Percentiles rank a stretch among this genome's conserved stretches.
phyloP scores from a whole-genome alignment of 495 filamentous ascomycete genomes.

The Tuber aestivum region DNA sequence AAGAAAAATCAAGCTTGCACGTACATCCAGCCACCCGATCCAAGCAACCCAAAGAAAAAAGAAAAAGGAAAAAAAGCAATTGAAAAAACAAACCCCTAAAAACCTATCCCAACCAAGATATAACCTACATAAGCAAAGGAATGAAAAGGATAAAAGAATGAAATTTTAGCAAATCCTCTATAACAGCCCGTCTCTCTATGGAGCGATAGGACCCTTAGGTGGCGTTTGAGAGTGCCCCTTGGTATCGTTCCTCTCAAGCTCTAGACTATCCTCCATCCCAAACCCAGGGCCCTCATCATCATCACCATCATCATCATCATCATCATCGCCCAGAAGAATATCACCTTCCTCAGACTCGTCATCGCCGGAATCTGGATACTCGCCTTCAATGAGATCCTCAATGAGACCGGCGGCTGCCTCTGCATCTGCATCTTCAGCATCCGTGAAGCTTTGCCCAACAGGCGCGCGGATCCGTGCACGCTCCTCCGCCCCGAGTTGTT shows the following conservation, averaged over 20 bases:
- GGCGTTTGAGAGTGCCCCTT: neutral
- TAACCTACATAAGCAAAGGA: neutral
- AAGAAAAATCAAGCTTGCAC: neutral
- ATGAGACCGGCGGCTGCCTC: slow-evolving; percentile 22
- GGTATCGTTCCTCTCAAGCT: slow-evolving; percentile 25
- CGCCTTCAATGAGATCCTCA: slow-evolving; percentile 30
- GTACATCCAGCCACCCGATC: neutral
- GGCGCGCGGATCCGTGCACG: slow-evolving; percentile 48
- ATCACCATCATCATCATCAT: slow-evolving; percentile 21
- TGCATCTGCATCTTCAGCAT: slow-evolving; percentile 39
- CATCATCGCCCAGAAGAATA: slow-evolving; percentile 23
- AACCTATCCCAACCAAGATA: neutral
- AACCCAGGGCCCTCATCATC: slow-evolving; percentile 27
- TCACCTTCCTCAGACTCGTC: slow-evolving; percentile 18
- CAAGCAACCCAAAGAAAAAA: neutral
- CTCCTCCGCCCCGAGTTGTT: slow-evolving; percentile 79
- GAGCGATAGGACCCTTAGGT: neutral
- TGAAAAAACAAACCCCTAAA: neutral
- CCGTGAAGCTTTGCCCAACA: slow-evolving; percentile 32
- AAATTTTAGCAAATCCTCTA: neutral
- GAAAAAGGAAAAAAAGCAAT: neutral
- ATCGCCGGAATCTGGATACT: slow-evolving; percentile 36
- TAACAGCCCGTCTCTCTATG: neutral
- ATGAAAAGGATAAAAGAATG: neutral
- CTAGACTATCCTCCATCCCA: slow-evolving; percentile 34